A percentile compares a stretch with the other conserved stretches of the same genome.
These are phyloP conservation scores for Sclerotinia subarctica DNA, from an alignment of 2,329 filamentous ascomycete species.

Conservation along the genomic window DNA sequence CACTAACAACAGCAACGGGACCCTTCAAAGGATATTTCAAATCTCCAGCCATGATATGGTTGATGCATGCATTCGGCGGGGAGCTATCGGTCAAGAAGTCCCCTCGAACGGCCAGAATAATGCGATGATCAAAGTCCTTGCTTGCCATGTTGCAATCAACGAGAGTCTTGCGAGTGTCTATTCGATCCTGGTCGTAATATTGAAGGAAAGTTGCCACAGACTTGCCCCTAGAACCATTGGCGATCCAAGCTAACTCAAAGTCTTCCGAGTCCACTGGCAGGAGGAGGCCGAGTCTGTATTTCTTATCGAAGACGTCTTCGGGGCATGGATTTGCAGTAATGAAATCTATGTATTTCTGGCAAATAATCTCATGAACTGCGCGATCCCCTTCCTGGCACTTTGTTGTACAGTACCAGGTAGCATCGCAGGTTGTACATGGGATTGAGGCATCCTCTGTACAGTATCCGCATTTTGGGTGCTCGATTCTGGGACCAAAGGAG, in stretches of 20 bases:
- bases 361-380: not conserved
- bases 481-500: conserved; percentile 5
- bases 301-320: not conserved
- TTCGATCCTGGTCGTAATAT: conserved; percentile 2
- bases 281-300: conserved; percentile 14
- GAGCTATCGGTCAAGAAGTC: not conserved
- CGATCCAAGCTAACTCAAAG: not conserved
- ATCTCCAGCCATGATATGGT: not conserved
- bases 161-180: not conserved
- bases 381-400: not conserved
- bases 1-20: conserved; percentile 1
- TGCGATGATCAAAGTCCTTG: conserved; percentile 4
- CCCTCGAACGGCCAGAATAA: not conserved
- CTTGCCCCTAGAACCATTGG: not conserved
- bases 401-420: conserved; percentile 2
- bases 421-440: not conserved
- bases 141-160: conserved; percentile 7
- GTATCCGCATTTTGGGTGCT: conserved; percentile 7
- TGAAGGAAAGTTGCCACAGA: not conserved
- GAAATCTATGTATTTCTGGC: conserved; percentile 1
- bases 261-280: not conserved
- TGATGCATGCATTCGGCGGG: not conserved
- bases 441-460: not conserved
- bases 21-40: not conserved
- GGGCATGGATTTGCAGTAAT: conserved; percentile 3